Conservation (phyloP, 2,329 filamentous ascomycete species). For the Reticulascus tulasneorum region DNA sequence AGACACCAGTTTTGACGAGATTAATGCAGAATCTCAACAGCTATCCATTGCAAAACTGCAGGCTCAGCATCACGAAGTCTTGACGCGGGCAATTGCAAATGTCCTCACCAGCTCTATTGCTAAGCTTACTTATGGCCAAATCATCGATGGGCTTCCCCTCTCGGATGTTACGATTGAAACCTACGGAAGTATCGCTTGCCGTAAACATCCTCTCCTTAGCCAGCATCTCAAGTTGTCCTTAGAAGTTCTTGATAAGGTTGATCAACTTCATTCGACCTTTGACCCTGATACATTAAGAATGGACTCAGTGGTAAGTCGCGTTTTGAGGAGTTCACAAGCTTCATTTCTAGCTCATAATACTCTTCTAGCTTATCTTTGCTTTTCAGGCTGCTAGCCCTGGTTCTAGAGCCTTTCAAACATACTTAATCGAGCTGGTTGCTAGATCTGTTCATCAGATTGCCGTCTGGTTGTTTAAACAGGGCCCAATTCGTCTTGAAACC, state of each 20-base stretch:
- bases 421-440: constrained; percentile 28
- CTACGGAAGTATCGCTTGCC: not conserved
- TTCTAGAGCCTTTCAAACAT: constrained; percentile 21
- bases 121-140: constrained; percentile 17
- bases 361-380: constrained; percentile 18
- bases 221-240: constrained; percentile 16
- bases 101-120: constrained; percentile 11
- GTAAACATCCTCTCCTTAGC: constrained; percentile 1
- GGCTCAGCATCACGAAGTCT: too few relatives aligned
- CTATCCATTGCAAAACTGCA: too few relatives aligned
- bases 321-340: not conserved
- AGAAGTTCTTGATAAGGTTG: constrained; percentile 11
- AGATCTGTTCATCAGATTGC: too few relatives aligned
- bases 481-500: too few relatives aligned
- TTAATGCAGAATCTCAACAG: too few relatives aligned
- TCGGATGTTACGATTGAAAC: constrained; percentile 1
- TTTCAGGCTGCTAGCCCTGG: constrained; percentile 19
- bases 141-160: constrained; percentile 19
- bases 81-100: too few relatives aligned
- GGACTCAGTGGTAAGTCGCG: constrained; percentile 11
- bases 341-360: too few relatives aligned
- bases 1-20: too few relatives aligned
- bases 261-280: constrained; percentile 12
- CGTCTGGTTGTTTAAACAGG: too few relatives aligned
- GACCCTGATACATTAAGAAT: constrained; percentile 6